Conservation (phyloP, 495 filamentous ascomycete species). For the Filosporella fistucella region DNA sequence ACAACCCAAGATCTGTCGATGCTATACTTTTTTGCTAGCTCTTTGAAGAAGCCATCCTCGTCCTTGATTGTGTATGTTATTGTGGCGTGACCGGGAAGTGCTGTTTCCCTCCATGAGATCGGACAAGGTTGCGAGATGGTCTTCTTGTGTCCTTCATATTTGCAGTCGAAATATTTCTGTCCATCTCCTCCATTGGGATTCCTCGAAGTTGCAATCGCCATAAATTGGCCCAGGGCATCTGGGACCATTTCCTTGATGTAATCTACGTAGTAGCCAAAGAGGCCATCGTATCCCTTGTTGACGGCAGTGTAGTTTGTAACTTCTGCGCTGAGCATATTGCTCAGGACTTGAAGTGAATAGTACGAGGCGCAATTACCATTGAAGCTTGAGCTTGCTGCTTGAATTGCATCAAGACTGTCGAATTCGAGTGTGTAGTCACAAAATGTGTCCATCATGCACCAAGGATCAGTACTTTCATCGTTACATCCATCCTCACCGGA, state of each 20-base stretch:
- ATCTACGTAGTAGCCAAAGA: constrained; percentile 14
- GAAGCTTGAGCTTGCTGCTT: background rate
- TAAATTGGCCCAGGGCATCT: constrained; percentile 6
- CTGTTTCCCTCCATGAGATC: constrained; percentile 4
- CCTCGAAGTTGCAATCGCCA: background rate
- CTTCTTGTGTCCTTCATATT: background rate
- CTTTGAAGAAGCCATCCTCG: background rate
- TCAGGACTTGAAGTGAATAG: constrained; percentile 7
- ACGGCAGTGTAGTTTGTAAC: constrained; percentile 13
- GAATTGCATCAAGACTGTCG: constrained; percentile 9
- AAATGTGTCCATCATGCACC: background rate
- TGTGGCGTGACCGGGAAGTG: background rate
- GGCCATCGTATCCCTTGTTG: constrained; percentile 13
- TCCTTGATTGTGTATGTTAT: constrained; percentile 10
- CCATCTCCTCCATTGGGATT: background rate
- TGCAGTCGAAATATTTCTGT: constrained; percentile 10
- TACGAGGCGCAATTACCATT: background rate
- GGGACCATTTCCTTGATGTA: constrained; percentile 14
- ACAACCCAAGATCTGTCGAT: constrained; percentile 9
- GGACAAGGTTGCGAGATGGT: constrained; percentile 5
- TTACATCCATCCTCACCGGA: background rate
- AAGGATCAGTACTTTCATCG: constrained; percentile 9
- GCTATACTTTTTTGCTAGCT: constrained; percentile 1
- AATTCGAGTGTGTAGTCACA: constrained; percentile 12
- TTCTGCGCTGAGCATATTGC: constrained; percentile 3